Percentiles rank a stretch among this genome's conserved stretches.
Conservation (phyloP, 2,329 filamentous ascomycete species). For the Aspergillus latus region DNA sequence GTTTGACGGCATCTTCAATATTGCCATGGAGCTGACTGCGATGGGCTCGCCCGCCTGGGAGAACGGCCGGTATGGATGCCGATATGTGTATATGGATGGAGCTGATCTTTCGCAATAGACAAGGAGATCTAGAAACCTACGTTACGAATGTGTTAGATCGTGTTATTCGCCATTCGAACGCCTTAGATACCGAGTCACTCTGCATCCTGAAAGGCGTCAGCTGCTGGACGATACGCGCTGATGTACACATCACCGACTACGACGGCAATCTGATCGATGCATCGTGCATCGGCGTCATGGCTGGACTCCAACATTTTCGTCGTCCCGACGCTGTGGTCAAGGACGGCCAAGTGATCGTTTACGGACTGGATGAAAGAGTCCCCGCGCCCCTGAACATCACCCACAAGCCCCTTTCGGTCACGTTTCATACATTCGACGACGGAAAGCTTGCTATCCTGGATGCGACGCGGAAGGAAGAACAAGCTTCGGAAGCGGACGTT, state of each 20-base stretch:
- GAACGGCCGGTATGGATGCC: constrained; percentile 62
- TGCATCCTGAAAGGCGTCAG: constrained; percentile 89
- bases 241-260: constrained; percentile 86
- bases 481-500: constrained; percentile 63
- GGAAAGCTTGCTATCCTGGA: constrained; percentile 47
- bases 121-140: constrained; percentile 79
- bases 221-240: constrained; percentile 86
- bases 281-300: constrained; percentile 81
- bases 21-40: constrained; percentile 84
- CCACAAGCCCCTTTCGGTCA: constrained; percentile 88
- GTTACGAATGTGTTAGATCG: constrained; percentile 90
- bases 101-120: constrained; percentile 45
- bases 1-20: constrained; percentile 93
- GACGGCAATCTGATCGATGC: constrained; percentile 89
- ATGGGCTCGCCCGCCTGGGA: constrained; percentile 92
- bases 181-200: constrained; percentile 91
- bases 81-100: background rate
- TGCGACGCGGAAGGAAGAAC: constrained; percentile 52
- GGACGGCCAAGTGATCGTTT: constrained; percentile 80
- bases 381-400: constrained; percentile 87
- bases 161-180: constrained; percentile 85
- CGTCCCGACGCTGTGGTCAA: constrained; percentile 86
- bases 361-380: constrained; percentile 79
- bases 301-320: constrained; percentile 85
- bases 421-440: constrained; percentile 74